Base-by-base conservation (phyloP, 495 filamentous ascomycete genomes). In the Lasiosphaeria ovina region DNA sequence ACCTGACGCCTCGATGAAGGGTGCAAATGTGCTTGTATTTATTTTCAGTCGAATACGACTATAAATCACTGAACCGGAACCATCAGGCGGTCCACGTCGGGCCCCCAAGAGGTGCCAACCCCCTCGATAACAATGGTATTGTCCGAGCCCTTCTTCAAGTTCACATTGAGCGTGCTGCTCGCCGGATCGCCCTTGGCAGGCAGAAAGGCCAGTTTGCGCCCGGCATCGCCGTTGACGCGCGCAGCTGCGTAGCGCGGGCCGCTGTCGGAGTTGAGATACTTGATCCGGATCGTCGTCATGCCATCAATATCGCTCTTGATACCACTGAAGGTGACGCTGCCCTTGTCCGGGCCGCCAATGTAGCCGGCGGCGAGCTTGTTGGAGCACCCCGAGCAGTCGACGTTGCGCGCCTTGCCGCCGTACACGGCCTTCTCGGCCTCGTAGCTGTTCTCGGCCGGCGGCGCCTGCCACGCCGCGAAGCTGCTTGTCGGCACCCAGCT, bases 1-100 rank as follows among this genome's bases (percentile, higher is more conserved):
- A 2, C 24, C 24, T 24, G 24, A 24, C 24, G 24, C 24, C 24
- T 24, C 24, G 24, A 24, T 24, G 24, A 24, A 24, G 24, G 24
- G 24, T 24, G 24, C 24, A 24, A 24, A 24, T 24, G 24, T 24
- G 24, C 24, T 24, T 24, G 2, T 24, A 24, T 24, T 24, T 0
- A 24, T 24, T 24, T 24, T 2, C 24, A 24, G 24, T 24, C 24
- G 24, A 24, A 24, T 24, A 24, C 24, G 24, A 24, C 24, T 24
- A 47, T n/a, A 8, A 9, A 47, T 47, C 57, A 68, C 63, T 66
- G 53, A 9, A 73, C 66, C 10, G 84, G 83, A 4, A 86, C 83
- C 67, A 85, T 74, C 58, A 85, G 65, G 9, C 79, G 69, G 66
- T 86, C 82, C 14, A 85, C 63, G 76, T 85, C 81, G n/a, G 83